phyloP scores from a whole-genome alignment of 768 basidiomycete genomes.

The Ephemerocybe angulata region DNA sequence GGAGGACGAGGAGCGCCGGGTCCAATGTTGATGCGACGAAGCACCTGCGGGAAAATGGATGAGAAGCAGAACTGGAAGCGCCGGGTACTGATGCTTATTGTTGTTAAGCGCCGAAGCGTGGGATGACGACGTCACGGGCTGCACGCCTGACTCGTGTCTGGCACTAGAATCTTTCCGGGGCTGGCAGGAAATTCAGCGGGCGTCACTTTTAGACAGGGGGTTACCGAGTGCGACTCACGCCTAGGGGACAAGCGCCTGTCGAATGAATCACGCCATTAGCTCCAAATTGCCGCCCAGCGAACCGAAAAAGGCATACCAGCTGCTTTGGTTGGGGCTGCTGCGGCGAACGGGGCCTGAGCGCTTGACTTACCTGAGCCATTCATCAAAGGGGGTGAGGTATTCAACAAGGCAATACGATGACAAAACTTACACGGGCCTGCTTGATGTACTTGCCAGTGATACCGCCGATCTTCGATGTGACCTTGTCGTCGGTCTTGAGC shows the following conservation, averaged over 20 bases:
- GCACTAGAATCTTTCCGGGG: neutral
- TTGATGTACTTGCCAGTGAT: no score
- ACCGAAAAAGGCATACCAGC: neutral
- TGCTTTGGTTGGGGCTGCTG: neutral
- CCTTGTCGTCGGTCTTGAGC: no score
- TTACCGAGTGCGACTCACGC: neutral
- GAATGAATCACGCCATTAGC: no score
- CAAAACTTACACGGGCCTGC: no score
- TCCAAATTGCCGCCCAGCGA: no score
- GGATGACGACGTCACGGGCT: neutral
- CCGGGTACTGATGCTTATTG: neutral
- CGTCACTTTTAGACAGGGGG: neutral
- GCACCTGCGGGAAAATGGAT: neutral
- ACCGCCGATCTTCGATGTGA: no score
- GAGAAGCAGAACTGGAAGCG: neutral
- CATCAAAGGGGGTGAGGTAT: constrained; percentile 1
- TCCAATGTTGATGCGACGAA: neutral
- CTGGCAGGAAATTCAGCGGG: neutral
- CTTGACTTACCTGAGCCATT: neutral
- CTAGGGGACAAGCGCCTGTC: neutral
- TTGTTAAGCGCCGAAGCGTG: constrained; percentile 4
- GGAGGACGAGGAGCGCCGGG: neutral
- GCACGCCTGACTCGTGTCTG: neutral
- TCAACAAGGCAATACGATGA: no score
- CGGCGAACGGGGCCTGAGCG: neutral